These are phyloP conservation scores for Protomyces gravidus DNA, from an alignment of 1,139 yeast species.

Conservation along the genomic window DNA sequence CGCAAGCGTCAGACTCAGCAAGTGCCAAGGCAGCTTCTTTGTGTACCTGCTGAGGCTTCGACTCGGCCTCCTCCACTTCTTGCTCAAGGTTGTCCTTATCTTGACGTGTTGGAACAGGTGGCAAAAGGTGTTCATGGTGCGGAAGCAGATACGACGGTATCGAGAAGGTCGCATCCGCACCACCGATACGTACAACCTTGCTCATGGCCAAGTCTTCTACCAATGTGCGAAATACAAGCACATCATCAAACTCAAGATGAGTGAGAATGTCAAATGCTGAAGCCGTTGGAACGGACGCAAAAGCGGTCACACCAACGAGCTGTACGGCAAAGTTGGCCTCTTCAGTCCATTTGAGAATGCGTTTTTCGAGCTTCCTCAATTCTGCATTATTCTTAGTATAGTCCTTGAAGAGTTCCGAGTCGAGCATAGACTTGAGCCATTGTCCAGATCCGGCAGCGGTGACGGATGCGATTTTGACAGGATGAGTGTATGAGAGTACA, in stretches of 20 bases:
- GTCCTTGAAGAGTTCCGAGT: constrained; percentile 19
- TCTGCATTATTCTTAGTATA: constrained; percentile 10
- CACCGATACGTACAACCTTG: constrained; percentile 17
- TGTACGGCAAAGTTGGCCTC: constrained; percentile 21
- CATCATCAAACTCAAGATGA: constrained; percentile 19
- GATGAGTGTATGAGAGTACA: constrained; percentile 15
- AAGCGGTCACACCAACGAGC: constrained; percentile 2
- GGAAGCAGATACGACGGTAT: constrained; percentile 24
- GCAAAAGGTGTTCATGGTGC: constrained; percentile 26
- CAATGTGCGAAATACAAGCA: constrained; percentile 13
- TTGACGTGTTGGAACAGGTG: constrained; percentile 5
- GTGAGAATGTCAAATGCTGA: constrained; percentile 21
- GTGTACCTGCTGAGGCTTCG: constrained; percentile 13
- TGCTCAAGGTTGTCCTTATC: not conserved
- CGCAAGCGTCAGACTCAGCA: constrained; percentile 18
- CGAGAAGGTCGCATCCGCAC: constrained; percentile 24
- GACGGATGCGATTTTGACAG: constrained; percentile 19
- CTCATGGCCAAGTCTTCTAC: not conserved
- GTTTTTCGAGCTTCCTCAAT: constrained; percentile 8
- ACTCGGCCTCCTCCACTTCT: constrained; percentile 14
- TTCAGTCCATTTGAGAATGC: constrained; percentile 7
- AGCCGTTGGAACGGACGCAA: constrained; percentile 17
- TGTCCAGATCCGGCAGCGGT: constrained; percentile 24
- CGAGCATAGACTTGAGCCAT: constrained; percentile 21
- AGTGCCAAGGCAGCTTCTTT: constrained; percentile 5